A percentile compares a stretch with the other conserved stretches of the same genome.
phyloP scores from a whole-genome alignment of 2,329 filamentous ascomycete species.

The Beauveria sp. region DNA sequence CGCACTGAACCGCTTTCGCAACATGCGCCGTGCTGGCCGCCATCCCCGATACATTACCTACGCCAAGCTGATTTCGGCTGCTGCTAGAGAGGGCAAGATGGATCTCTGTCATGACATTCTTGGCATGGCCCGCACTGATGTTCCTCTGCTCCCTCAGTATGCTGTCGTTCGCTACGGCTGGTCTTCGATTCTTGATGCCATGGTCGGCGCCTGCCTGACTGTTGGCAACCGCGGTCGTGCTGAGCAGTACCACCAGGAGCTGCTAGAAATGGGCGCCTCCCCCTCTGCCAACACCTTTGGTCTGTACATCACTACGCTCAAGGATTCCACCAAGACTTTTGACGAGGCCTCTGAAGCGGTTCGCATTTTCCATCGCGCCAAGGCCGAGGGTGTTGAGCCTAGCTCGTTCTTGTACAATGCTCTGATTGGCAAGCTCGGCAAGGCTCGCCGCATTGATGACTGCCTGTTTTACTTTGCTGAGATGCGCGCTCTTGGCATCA shows the following conservation, averaged over 20 bases:
- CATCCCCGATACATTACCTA: slow-evolving; percentile 96
- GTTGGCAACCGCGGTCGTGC: slow-evolving; percentile 74
- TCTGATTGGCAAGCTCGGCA: slow-evolving; percentile 94
- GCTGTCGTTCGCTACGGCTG: slow-evolving; percentile 87
- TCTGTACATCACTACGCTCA: slow-evolving; percentile 97
- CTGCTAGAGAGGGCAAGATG: slow-evolving; percentile 76
- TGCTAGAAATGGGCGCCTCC: slow-evolving; percentile 81
- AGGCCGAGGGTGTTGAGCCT: slow-evolving; percentile 88
- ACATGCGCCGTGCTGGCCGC: slow-evolving; percentile 85
- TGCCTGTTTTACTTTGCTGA: slow-evolving; percentile 97
- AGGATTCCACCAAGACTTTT: slow-evolving; percentile 94
- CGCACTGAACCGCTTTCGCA: slow-evolving; percentile 75
- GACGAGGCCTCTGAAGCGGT: slow-evolving; percentile 95
- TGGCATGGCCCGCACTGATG: slow-evolving; percentile 79
- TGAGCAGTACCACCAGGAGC: slow-evolving; percentile 81
- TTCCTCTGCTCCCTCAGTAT: slow-evolving; percentile 78
- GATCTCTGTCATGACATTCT: slow-evolving; percentile 80
- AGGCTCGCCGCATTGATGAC: slow-evolving; percentile 95
- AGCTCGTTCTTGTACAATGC: slow-evolving; percentile 98
- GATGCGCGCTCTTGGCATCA: slow-evolving; percentile 88
- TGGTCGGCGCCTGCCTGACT: slow-evolving; percentile 87
- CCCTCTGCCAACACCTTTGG: slow-evolving; percentile 97
- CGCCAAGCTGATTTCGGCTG: slow-evolving; percentile 86
- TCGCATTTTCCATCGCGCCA: slow-evolving; percentile 92
- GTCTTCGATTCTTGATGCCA: slow-evolving; percentile 92